Evolutionary conservation across 495 filamentous ascomycete genomes (phyloP), one percentile per base, ranked within the genome.

Genomic region (Neurospora hispaniola): DNA sequence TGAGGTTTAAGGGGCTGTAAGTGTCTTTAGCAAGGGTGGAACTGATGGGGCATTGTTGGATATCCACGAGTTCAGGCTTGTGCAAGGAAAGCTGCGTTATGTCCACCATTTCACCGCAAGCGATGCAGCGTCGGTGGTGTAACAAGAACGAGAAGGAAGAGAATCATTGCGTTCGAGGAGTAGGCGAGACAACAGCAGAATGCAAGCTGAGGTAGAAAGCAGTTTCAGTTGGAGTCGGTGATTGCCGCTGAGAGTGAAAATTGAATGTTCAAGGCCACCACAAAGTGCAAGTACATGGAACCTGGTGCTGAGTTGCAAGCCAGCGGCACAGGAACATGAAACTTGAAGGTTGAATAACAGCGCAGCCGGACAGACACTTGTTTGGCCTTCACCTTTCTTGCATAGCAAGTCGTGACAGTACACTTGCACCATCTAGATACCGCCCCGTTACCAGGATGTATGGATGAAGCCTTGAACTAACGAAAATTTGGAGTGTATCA

Each of bases 31-130:
- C 69, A 77, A 82, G 62, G 84, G 80, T 75, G 78, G 82, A 71
- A 81, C 82, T 44, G 78, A 84, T 74, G 77, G 77, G 75, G 79
- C 77, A 42, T 82, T 82, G 20, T 78, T 80, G 1, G 83, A 85
- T 18, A 80, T 77, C 44, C 83, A 84, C 59, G 82, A 84, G 75
- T 85, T 84, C 71, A 77, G 82, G 10, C 69, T 85, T 1, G 82
- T 84, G 75, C 75, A 76, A 5, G 82, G 82, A 0, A 84, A 83
- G 78, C 48, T 85, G 38, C 74, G 83, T 5, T 85, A 82, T 54
- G 70, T 84, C 0, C 83, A 84, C 72, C 54, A 66, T 27, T 66
- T 66, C 27, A 66, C 54, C 12, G 54, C 54, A 7, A 66, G 27
- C 27, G 54, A 66, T 66, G 27, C 48, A 23, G 48, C 6, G 54